Base-by-base conservation (phyloP, 805 yeast genomes). In the Pichia scutulata region DNA sequence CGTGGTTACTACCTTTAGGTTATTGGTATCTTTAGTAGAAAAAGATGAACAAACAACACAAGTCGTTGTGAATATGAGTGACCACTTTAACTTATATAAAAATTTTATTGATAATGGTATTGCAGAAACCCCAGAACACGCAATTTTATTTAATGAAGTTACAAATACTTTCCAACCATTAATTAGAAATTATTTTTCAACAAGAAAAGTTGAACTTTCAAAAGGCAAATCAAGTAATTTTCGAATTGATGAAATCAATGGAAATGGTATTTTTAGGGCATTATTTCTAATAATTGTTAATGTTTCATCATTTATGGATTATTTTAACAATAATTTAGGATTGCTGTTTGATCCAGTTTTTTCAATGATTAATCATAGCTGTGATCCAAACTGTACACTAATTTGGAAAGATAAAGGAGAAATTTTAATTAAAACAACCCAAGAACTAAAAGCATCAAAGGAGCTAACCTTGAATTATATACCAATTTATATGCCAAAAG, bases 301-400 rank as follows among this genome's bases (percentile, higher is more conserved):
- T 53, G 53, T 65, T 6, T 63, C 64, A 8, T 55, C 55, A 3
- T 26, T 65, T 24, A 60, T 61, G 33, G 63, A 70, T 50, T 47
- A 51, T 28, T 59, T 52, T 37, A 55, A 54, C 12, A 69, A 65
- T 39, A 49, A 59, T 6, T 58, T 65, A 43, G 76, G 75, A 1
- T 46, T 61, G 8, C 55, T 64, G 56, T 63, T 72, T 54, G 74
- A 71, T 51, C 70, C 71, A 0, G 51, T 58, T 4, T 64, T 71
- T 52, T 56, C 75, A 13, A 52, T 71, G 43, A 65, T 70, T 21
- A 72, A 72, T 46, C 76, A 72, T 57, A 67, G 72, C 7, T 72
- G 76, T 54, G 54, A 58, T 6, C 74, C 75, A 6, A 71, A 71
- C 49, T 55, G 64, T 28, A 46, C 60, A 9, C 43, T 62, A 8